Conservation (phyloP, 208 protist species). For the Strigomonas culicis region DNA sequence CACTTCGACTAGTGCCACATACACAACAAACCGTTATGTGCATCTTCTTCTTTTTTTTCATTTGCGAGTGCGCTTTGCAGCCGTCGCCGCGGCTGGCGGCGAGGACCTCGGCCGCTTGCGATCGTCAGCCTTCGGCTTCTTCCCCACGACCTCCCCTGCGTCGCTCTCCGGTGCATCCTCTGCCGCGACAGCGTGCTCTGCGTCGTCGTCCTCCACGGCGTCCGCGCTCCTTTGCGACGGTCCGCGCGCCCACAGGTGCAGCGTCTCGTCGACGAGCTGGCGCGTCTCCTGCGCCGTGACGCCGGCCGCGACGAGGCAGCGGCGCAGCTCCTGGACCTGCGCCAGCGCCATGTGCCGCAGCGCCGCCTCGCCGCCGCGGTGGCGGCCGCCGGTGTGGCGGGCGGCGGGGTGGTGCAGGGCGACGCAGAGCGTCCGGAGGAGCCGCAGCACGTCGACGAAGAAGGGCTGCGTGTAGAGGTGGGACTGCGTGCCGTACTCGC, state of each 20-base stretch:
- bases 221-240: not conserved
- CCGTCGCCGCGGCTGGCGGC: no score
- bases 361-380: not conserved
- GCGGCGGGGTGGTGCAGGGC: not conserved
- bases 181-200: not conserved
- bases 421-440: conserved; percentile 27
- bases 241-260: conserved; percentile 12
- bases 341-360: not conserved
- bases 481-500: conserved; percentile 46
- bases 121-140: not conserved
- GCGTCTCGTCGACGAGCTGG: conserved; percentile 22
- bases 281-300: conserved; percentile 50
- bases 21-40: not conserved
- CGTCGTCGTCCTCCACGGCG: not conserved
- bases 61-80: not conserved
- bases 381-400: no score
- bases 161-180: not conserved
- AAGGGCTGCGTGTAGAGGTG: conserved; percentile 52
- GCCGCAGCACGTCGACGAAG: conserved; percentile 45
- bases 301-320: conserved; percentile 14
- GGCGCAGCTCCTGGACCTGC: conserved; percentile 23
- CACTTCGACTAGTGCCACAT: not conserved
- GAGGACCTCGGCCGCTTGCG: not conserved
- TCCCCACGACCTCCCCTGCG: not conserved
- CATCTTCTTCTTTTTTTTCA: not conserved